Evolutionary conservation across 306 rosid genomes (phyloP), one percentile per base, ranked within the genome.

Genomic region (Dryas alaskensis): DNA sequence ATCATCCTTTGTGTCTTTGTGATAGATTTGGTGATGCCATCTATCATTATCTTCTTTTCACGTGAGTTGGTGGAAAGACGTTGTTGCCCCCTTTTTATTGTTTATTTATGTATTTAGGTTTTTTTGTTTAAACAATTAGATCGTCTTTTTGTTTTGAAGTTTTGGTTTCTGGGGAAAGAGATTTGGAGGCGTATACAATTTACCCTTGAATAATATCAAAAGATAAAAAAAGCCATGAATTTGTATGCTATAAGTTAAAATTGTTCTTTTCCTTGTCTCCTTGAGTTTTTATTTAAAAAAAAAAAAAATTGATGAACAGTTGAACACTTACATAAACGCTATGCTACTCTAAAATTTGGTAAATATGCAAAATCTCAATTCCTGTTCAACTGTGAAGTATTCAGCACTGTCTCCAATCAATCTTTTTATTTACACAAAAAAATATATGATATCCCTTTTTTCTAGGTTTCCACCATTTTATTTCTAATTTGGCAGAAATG

Each of bases 11-110:
- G 4, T 54, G 43, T 10, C 10, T 47, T 46, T 67, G 50, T 17
- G 69, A 66, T 73, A 16, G 72, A 80, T 67, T 54, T 63, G 48
- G 77, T 25, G 57, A 14, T 63, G 11, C 44, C 72, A 70, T 72
- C 69, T 37, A 25, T 76, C 45, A 14, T 79, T 60, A 60, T 78
- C 73, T 76, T 46, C 66, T 58, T 5, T 55, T 39, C 64, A 46
- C 63, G 74, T 71, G 78, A 60, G 77, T 74, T 79, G 51, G 76
- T 43, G 64, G 72, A 83, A 81, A 61, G 86, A 88, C 86, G 48
- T 61, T 10, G 60, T 57, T 83, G 82, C 74, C 89, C 88, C 71
- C 44, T 0, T 22, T 40, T 42, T 14, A n/a, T 12, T 44, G 5
- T 45, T 47, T 58, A 13, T 7, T 9, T 10, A 25, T 53, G 14